phyloP scores from a whole-genome alignment of 2,329 filamentous ascomycete species.

The Scytalidium sp. region DNA sequence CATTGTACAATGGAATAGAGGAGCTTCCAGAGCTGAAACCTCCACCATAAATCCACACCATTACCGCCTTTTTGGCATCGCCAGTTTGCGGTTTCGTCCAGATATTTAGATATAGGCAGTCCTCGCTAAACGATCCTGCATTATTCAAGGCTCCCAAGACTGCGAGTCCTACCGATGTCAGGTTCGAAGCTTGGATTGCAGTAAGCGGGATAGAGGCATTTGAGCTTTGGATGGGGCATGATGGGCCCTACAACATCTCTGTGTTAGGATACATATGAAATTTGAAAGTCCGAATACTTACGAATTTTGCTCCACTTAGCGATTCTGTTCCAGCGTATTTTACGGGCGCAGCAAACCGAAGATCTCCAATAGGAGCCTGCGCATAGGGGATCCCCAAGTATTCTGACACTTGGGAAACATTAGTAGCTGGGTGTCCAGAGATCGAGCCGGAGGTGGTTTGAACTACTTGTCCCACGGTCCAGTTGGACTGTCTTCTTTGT shows the following conservation, averaged over 20 bases:
- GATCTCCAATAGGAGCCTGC: constrained; percentile 31
- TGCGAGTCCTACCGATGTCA: constrained; percentile 16
- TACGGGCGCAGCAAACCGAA: constrained; percentile 33
- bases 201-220: neutral
- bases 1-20: constrained; percentile 34
- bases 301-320: constrained; percentile 16
- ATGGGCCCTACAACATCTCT: constrained; percentile 8
- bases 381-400: constrained; percentile 39
- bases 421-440: constrained; percentile 13
- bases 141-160: constrained; percentile 5
- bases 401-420: constrained; percentile 16
- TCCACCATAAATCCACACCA: constrained; percentile 42
- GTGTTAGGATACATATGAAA: neutral
- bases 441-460: constrained; percentile 17
- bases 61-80: constrained; percentile 33
- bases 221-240: constrained; percentile 5
- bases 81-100: constrained; percentile 29
- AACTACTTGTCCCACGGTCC: constrained; percentile 11
- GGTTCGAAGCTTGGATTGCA: constrained; percentile 10
- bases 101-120: constrained; percentile 34
- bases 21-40: constrained; percentile 35
- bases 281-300: too few species aligned
- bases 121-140: constrained; percentile 21
- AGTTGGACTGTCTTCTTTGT: too few species aligned
- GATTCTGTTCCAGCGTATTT: constrained; percentile 11